Base-by-base conservation (phyloP, 345 rosid genomes). In the Aurinia saxatilis region DNA sequence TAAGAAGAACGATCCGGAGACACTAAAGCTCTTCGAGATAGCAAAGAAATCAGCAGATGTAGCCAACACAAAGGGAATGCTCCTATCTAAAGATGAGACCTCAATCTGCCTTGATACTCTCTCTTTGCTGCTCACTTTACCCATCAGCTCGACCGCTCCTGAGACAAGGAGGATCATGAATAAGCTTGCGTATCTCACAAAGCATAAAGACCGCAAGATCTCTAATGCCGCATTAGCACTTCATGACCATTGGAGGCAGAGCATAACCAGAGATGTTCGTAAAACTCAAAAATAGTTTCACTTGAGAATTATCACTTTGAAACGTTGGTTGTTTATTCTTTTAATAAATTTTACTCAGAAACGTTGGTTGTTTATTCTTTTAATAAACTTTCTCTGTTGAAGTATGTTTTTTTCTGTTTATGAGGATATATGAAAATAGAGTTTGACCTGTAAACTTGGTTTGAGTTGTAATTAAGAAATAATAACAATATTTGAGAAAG, bases 41-140 rank as follows among this genome's bases (percentile, higher is more conserved):
- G 65, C 65, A 4, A 60, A 34, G 10, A 60, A 60, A 34, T 19
- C 65, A 0, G 54, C 54, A 8, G 53, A 60, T 45, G 33, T 34
- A 7, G 65, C 54, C 0, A 60, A 34, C 6, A 14, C 44, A 6
- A 60, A 60, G 21, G 64, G 64, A 12, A 25, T 60, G 10, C 55
- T 60, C 34, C 2, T 10, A 10, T 7, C 45, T 19, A 60, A 15
- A 23, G 10, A 11, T 8, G 66, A 60, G 23, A 19, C 66, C 9
- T 47, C 55, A 4, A 34, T 60, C 6, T 60, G 66, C 6, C 23
- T 60, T 0, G 46, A 60, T 0, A 47, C 66, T 21, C 66, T 60
- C 53, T 11, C 45, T 35, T 19, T 60, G 2, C 66, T 60, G 30
- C 14, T 19, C 2, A 2, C 2, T 6, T 47, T 5, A 5, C 21